A percentile compares a stretch with the other conserved stretches of the same genome.
phyloP scores from a whole-genome alignment of 2,329 filamentous ascomycete species.

The Periconia macrospinosa region DNA sequence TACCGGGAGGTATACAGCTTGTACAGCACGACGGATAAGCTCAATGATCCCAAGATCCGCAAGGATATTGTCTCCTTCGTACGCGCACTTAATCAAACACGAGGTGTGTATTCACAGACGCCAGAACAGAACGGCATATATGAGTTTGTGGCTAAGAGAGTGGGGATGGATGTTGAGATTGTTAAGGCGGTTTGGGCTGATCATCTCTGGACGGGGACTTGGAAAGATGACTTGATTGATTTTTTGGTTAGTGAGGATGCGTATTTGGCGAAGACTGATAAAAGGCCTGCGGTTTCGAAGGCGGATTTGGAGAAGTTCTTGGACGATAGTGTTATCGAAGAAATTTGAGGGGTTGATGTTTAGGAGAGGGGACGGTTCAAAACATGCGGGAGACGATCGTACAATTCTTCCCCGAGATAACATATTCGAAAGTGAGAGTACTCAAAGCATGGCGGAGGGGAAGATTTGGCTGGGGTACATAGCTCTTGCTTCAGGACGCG shows the following conservation, averaged over 20 bases:
- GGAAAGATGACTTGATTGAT: slow-evolving; percentile 19
- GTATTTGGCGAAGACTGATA: slow-evolving; percentile 22
- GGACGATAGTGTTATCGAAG: slow-evolving; percentile 20
- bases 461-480: too few relatives aligned
- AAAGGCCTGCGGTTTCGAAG: slow-evolving; percentile 11
- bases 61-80: slow-evolving; percentile 29
- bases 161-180: slow-evolving; percentile 18
- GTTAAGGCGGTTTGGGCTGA: slow-evolving; percentile 25
- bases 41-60: slow-evolving; percentile 18
- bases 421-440: too few relatives aligned
- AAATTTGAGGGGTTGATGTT: slow-evolving; percentile 9
- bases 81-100: slow-evolving; percentile 24
- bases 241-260: slow-evolving; percentile 27
- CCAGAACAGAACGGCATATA: slow-evolving; percentile 17
- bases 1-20: slow-evolving; percentile 30
- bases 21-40: slow-evolving; percentile 25
- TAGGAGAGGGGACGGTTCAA: neutral
- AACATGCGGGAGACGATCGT: neutral
- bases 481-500: too few relatives aligned
- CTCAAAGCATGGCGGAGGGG: too few relatives aligned
- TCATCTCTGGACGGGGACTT: slow-evolving; percentile 26
- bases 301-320: slow-evolving; percentile 23
- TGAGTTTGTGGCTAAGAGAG: slow-evolving; percentile 16
- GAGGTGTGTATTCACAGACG: slow-evolving; percentile 17
- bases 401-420: too few relatives aligned